Evolutionary conservation across 345 rosid species (phyloP), one percentile per base, ranked within the genome.

Genomic region (Ailanthus altissimus): DNA sequence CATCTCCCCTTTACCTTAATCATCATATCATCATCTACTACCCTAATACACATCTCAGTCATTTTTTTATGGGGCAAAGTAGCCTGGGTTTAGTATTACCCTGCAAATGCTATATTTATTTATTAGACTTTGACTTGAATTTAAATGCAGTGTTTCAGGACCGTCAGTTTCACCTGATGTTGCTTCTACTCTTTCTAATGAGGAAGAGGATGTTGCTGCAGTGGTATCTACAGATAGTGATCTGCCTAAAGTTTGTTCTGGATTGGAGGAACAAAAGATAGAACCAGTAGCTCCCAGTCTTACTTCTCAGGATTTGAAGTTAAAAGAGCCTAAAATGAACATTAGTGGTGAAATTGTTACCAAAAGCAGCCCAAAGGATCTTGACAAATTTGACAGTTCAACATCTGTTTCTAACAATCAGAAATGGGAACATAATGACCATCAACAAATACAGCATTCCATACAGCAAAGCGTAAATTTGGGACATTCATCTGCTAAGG

Each of bases 71-170:
- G 43, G 70, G 60, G n/a, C 5, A 5, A 21, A 8, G 26, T 1
- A 15, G 45, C 53, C 20, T 36, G 36, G 25, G 74, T 26, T 73
- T 72, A 25, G 73, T 73, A 23, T 51, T 76, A 16, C 65, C 26
- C 7, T 47, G 45, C n/a, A 21, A 23, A 71, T 74, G 80, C 53
- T 70, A 43, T 70, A 46, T 71, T 51, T 62, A 32, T 15, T 53
- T 60, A 49, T 40, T 32, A 45, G 68, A 67, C 72, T 67, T 62
- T 84, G 74, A 79, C 51, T 59, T 81, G 72, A 62, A 67, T 80
- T 86, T 76, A 61, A 47, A 40, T 84, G 78, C 86, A 93, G 99
- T 80, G 65, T 78, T 76, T 68, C 85, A 74, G 89, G 85, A 81
- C 36, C 72, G 77, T 73, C 85, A 15, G 77, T 43, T 83, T 75